Base-by-base conservation (phyloP, 1,139 yeast genomes). In the Ogataea hybrid region DNA sequence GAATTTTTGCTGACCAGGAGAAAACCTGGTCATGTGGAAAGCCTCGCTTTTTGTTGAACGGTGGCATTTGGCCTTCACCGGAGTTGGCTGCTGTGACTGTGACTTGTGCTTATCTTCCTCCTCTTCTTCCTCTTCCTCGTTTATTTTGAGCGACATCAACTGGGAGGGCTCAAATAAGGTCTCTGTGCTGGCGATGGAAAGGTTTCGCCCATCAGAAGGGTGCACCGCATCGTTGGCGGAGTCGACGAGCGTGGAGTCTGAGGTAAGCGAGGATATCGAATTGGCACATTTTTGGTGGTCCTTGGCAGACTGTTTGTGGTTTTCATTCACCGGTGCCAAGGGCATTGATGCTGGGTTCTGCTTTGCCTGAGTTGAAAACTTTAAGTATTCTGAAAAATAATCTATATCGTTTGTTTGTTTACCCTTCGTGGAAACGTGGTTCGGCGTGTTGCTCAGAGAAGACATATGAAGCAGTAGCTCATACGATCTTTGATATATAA, bases 161-260 rank as follows among this genome's bases (percentile, higher is more conserved):
- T 44, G 48, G 6, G 48, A 44, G 2, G 42, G 39, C 10, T 48
- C 54, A 16, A 42, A 41, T n/a, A 51, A 33, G 7, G 54, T 51
- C n/a, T 51, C 54, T 2, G 51, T 42, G 35, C 50, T 45, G 6
- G 50, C 45, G 2, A 47, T 43, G 5, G 54, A 50, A 12, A 39
- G 23, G 27, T 42, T 42, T 36, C 48, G 39, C 3, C 29, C 37
- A 11, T 32, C 28, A 5, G 28, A 5, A 15, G 23, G 22, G 6
- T 27, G 30, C 7, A 16, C 17, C 1, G 37, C 2, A 5, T 46
- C 47, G 16, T 16, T 12, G 7, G 41, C 15, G 11, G 32, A 28
- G 17, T 49, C 49, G n/a, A 48, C 42, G 5, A 50, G 40, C 6
- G 54, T 50, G 2, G 49, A 35, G 22, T 50, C 54, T 12, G 54